Conservation (phyloP, 371 early-diverging fungal genomes). For the Rhizomucor miehei region DNA sequence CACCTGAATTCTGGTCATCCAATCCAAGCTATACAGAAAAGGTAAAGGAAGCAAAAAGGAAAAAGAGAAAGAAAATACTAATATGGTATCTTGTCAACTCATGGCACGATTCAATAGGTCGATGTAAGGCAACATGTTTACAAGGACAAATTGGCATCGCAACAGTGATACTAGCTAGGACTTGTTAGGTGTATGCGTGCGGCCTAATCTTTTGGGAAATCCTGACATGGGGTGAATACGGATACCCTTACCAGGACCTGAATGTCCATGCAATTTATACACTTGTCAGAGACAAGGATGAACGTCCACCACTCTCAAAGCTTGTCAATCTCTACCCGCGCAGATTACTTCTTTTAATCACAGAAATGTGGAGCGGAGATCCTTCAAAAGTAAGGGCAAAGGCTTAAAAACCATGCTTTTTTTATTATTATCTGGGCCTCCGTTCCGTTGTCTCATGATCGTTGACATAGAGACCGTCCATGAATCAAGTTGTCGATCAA, state of each 20-base stretch:
- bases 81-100: not conserved
- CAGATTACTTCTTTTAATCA: constrained; percentile 57
- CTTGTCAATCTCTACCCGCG: constrained; percentile 55
- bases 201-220: constrained; percentile 82
- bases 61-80: not conserved
- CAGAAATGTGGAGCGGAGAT: constrained; percentile 74
- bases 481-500: constrained; percentile 63
- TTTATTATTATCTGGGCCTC: constrained; percentile 3
- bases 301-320: constrained; percentile 59
- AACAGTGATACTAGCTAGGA: no score
- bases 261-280: constrained; percentile 14
- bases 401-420: not conserved
- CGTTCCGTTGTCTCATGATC: not conserved
- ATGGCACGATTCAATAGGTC: constrained; percentile 11
- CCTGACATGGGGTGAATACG: constrained; percentile 68
- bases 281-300: constrained; percentile 57
- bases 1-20: constrained; percentile 75
- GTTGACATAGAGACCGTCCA: constrained; percentile 53
- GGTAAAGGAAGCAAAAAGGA: constrained; percentile 37
- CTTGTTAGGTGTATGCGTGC: constrained; percentile 64
- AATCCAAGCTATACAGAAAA: constrained; percentile 77
- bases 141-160: no score
- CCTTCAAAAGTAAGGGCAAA: constrained; percentile 42
- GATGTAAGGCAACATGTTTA: constrained; percentile 20
- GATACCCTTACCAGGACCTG: constrained; percentile 63